Percentiles rank a stretch among this genome's conserved stretches.
phyloP scores from a whole-genome alignment of 192 early-diverging fungal species.

The Pilaira anomala region DNA sequence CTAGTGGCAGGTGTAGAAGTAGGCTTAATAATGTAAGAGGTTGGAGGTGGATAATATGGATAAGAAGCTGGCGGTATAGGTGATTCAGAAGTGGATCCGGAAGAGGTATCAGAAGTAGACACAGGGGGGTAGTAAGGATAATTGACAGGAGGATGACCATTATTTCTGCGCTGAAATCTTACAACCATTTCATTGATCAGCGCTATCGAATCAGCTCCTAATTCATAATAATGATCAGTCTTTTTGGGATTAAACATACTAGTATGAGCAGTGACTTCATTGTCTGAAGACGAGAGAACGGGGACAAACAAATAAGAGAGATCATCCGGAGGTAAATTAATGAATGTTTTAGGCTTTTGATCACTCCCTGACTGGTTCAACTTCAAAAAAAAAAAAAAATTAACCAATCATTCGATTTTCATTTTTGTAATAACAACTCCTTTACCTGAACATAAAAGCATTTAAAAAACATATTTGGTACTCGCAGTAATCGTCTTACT shows the following conservation, averaged over 20 bases:
- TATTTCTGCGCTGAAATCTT: slow-evolving; percentile 10
- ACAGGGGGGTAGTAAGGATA: too few species aligned
- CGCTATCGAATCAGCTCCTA: slow-evolving; percentile 13
- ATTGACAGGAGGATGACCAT: not conserved
- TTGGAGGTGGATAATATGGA: too few species aligned
- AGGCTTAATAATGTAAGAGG: too few species aligned
- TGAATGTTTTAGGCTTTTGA: slow-evolving; percentile 25
- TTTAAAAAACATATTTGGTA: slow-evolving; percentile 28
- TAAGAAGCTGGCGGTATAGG: too few species aligned
- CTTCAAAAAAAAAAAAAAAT: not conserved
- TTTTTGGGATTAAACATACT: slow-evolving; percentile 34
- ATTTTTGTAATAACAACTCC: too few species aligned
- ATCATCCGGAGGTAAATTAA: slow-evolving; percentile 26
- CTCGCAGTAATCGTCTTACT: slow-evolving; percentile 20
- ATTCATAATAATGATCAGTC: slow-evolving; percentile 23
- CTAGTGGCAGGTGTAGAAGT: too few species aligned
- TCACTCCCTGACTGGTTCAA: not conserved
- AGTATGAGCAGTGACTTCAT: slow-evolving; percentile 31
- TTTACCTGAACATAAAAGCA: slow-evolving; percentile 35
- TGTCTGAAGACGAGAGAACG: slow-evolving; percentile 6
- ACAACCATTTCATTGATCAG: slow-evolving; percentile 22
- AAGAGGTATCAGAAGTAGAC: too few species aligned
- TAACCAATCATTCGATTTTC: not conserved
- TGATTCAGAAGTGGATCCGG: too few species aligned
- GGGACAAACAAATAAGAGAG: slow-evolving; percentile 20